Percentiles rank a stretch among this genome's conserved stretches.
phyloP scores from a whole-genome alignment of 2,329 filamentous ascomycete genomes.

The Pestalotiopsis fici region DNA sequence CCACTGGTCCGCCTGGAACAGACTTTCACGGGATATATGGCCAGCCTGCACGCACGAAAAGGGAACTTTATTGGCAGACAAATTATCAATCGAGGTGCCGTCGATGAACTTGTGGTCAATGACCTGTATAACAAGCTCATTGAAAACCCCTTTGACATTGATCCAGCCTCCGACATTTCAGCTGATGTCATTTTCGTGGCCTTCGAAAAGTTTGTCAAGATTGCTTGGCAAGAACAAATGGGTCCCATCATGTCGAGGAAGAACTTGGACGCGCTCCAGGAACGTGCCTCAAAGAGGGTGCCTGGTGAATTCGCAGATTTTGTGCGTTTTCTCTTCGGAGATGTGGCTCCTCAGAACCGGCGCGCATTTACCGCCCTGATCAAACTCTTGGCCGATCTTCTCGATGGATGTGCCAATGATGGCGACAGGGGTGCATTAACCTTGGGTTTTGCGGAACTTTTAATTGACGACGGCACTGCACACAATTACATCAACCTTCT shows the following conservation, averaged over 20 bases:
- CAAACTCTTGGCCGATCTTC: conserved; percentile 81
- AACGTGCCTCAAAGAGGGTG: conserved; percentile 63
- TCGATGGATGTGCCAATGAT: conserved; percentile 89
- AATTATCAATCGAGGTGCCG: conserved; percentile 68
- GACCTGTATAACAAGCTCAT: conserved; percentile 88
- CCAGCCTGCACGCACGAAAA: conserved; percentile 80
- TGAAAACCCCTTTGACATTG: conserved; percentile 78
- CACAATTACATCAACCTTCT: conserved; percentile 86
- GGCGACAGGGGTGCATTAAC: conserved; percentile 87
- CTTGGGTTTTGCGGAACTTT: conserved; percentile 82
- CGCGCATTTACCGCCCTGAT: conserved; percentile 83
- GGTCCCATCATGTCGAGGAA: conserved; percentile 77
- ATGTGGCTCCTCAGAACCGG: conserved; percentile 69
- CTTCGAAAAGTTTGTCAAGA: conserved; percentile 89
- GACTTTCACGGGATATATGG: conserved; percentile 80
- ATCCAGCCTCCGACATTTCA: conserved; percentile 72
- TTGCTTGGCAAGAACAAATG: conserved; percentile 88
- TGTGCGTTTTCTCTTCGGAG: conserved; percentile 63
- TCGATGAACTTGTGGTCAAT: conserved; percentile 80
- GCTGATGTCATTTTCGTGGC: conserved; percentile 87
- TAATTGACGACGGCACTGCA: conserved; percentile 76
- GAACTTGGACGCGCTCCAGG: conserved; percentile 74
- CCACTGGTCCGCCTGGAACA: conserved; percentile 77
- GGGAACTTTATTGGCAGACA: conserved; percentile 82
- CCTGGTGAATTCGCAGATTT: conserved; percentile 74